Conservation (phyloP, 176 grass and related monocot genomes). For the Bromus sterilis region DNA sequence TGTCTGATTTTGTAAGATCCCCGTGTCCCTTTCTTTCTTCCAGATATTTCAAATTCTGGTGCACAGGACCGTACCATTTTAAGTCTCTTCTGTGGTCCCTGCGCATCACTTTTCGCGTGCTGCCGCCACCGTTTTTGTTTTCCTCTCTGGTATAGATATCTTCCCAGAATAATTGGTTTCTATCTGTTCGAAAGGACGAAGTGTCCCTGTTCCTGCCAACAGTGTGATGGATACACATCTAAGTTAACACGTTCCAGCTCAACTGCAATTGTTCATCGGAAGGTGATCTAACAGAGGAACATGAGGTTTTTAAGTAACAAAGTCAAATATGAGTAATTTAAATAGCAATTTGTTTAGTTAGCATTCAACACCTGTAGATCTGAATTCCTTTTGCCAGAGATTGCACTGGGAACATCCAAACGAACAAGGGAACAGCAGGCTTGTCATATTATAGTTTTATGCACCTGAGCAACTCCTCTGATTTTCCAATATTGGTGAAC, state of each 20-base stretch:
- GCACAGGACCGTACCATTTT: not conserved
- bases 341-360: not conserved
- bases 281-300: constrained; percentile 28
- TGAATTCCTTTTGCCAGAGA: not conserved
- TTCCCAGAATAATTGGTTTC: constrained; percentile 15
- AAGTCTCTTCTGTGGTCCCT: not conserved
- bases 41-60: not conserved
- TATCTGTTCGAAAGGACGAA: constrained; percentile 2
- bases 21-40: not conserved
- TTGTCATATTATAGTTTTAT: constrained; percentile 3
- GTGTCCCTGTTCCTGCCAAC: not conserved
- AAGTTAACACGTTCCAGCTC: not conserved
- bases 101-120: not conserved
- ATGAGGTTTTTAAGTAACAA: not conserved
- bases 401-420: constrained; percentile 12
- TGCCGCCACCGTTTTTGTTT: constrained; percentile 3
- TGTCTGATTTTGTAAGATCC: constrained; percentile 1
- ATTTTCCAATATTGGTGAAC: constrained; percentile 74
- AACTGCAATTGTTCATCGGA: not conserved
- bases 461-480: not conserved
- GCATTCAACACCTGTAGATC: not conserved
- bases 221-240: not conserved
- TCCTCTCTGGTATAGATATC: constrained; percentile 5
- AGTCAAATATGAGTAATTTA: not conserved
- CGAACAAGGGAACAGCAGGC: not conserved